Base-by-base conservation (phyloP, 768 basidiomycete species). In the Pleurotus citrinopileatus region DNA sequence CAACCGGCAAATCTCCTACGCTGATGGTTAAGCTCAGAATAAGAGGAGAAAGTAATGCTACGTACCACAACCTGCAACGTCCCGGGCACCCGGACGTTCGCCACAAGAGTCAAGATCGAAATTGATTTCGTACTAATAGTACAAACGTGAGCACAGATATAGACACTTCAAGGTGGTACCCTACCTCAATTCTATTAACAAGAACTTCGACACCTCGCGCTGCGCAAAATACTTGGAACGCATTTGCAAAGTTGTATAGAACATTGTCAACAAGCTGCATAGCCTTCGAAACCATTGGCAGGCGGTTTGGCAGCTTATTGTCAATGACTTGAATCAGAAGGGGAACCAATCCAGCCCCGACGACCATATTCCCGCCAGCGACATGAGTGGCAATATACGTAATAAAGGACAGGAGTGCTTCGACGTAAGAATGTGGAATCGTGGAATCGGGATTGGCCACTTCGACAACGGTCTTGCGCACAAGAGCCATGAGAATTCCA, bases 221-320 rank as follows among this genome's bases (percentile, higher is more conserved):
- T 38, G 86, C 82, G 67, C 87, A 89, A 70, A 96, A 98, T 9
- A 94, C 73, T 57, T 86, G 84, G 64, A 98, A 92, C 0, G 91
- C 93, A 55, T 89, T 94, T 19, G 85, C 78, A 62, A 89, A 94
- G 48, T 89, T 88, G 65, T 96, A 98, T 17, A 98, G 76, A 38
- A 97, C 86, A 63, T 89, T 92, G 68, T 98, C 97, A 57, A 98
- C 79, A 12, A 98, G 75, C 55, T 93, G 90, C 83, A 94, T 90
- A 0, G 91, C 88, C 70, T 94, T 96, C 20, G 92, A 90, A 1
- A 96, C 80, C 53, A 91, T 84, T 4, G 81, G 76, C 52, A 92
- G 76, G 32, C 91, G 81, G 45, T 78, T 78, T 1, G 86, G 77
- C 25, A 83, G 73, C 57, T 79, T 81, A 67, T 87, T 91, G 68